These are phyloP conservation scores for Candida ovalis DNA, from an alignment of 805 yeast species.

Conservation along the genomic window DNA sequence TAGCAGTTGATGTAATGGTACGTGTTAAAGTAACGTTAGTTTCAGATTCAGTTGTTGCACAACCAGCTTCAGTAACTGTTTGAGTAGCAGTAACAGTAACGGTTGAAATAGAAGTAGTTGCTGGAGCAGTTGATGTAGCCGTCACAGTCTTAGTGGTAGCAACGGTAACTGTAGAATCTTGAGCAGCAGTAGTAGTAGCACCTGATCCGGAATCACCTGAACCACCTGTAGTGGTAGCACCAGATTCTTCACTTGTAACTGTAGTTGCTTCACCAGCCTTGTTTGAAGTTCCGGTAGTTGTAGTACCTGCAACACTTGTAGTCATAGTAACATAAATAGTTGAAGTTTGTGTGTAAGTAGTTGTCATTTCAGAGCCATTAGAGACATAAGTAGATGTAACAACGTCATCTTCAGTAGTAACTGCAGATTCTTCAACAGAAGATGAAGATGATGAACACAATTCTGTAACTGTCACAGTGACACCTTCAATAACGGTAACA, in stretches of 20 bases:
- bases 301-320: slow-evolving; percentile 6
- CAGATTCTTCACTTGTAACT: too few species aligned
- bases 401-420: slow-evolving; percentile 8
- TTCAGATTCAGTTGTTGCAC: slow-evolving; percentile 8
- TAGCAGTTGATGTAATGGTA: slow-evolving; percentile 18
- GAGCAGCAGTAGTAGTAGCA: slow-evolving; percentile 8
- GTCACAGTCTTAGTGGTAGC: not conserved
- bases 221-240: too few species aligned
- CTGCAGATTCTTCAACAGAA: too few species aligned
- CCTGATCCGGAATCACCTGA: too few species aligned
- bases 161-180: slow-evolving; percentile 1
- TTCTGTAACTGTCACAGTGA: slow-evolving; percentile 19
- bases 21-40: slow-evolving; percentile 16
- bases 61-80: slow-evolving; percentile 22
- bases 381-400: slow-evolving; percentile 16
- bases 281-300: not conserved
- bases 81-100: not conserved
- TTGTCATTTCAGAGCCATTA: slow-evolving; percentile 15
- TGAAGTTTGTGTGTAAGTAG: slow-evolving; percentile 19
- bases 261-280: not conserved
- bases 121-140: slow-evolving; percentile 5
- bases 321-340: slow-evolving; percentile 17
- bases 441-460: slow-evolving; percentile 15
- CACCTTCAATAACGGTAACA: slow-evolving; percentile 17
- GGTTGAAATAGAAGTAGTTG: slow-evolving; percentile 9